Evolutionary conservation across 1,139 yeast genomes (phyloP).

Genomic region (Debaryomyces psychrophilus): DNA sequence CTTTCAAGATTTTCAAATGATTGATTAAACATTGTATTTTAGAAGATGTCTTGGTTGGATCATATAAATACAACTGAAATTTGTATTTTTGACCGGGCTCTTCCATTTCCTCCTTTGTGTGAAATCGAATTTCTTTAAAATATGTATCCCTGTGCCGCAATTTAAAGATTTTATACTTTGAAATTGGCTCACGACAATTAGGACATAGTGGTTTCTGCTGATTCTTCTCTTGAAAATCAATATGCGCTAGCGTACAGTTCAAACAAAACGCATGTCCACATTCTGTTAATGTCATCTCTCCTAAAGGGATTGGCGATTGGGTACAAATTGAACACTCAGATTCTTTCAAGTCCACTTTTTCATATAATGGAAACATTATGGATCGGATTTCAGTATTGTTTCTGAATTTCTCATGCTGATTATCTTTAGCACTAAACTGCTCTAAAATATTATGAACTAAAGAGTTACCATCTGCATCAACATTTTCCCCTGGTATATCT

Average conservation of each 20-base stretch:
- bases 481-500: conserved; percentile 14
- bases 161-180: conserved; percentile 47
- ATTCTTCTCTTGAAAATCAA: conserved; percentile 45
- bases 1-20: conserved; percentile 57
- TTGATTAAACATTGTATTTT: conserved; percentile 71
- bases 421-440: conserved; percentile 17
- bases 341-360: conserved; percentile 40
- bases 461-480: conserved; percentile 20
- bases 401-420: conserved; percentile 30
- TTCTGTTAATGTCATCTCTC: conserved; percentile 66
- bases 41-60: conserved; percentile 62
- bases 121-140: conserved; percentile 38
- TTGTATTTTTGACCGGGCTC: conserved; percentile 27
- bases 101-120: conserved; percentile 27
- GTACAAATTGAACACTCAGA: conserved; percentile 89
- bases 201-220: conserved; percentile 55
- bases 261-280: conserved; percentile 85
- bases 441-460: conserved; percentile 17
- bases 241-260: conserved; percentile 72
- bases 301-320: conserved; percentile 56
- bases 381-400: conserved; percentile 36
- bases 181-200: conserved; percentile 53
- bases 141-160: conserved; percentile 33
- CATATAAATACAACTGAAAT: conserved; percentile 45
- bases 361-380: conserved; percentile 30